Evolutionary conservation across 306 rosid species (phyloP).

Genomic region (Quercus alba): DNA sequence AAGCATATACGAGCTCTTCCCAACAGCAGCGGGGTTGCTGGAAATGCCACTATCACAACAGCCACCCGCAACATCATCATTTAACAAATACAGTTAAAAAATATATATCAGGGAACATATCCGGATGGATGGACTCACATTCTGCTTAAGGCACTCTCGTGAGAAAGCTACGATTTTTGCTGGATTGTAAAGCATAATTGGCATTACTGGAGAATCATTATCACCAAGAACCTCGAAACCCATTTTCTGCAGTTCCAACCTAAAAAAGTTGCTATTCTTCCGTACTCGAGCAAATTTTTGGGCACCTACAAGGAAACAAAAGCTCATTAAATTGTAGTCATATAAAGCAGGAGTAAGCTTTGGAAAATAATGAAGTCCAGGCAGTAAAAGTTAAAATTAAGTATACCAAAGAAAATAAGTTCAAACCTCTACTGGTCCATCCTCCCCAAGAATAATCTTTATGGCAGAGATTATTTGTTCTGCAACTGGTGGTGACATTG

Average conservation of each 20-base stretch:
- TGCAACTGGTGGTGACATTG: conserved; percentile 87
- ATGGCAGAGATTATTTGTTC: conserved; percentile 79
- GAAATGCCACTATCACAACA: conserved; percentile 83
- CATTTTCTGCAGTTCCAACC: conserved; percentile 85
- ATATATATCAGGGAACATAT: background rate
- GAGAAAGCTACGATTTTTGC: conserved; percentile 83
- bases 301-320: conserved; percentile 45
- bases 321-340: background rate
- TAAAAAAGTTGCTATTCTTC: conserved; percentile 81
- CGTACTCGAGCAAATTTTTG: conserved; percentile 73
- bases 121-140: conserved; percentile 39
- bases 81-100: no score
- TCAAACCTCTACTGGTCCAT: conserved; percentile 76
- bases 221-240: conserved; percentile 79
- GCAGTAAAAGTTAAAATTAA: background rate
- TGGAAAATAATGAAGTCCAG: background rate
- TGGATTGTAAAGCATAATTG: conserved; percentile 87
- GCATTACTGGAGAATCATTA: conserved; percentile 80
- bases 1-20: conserved; percentile 89
- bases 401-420: background rate
- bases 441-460: conserved; percentile 81
- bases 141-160: conserved; percentile 78
- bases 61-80: conserved; percentile 48
- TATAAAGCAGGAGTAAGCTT: no score
- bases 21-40: conserved; percentile 79